Conservation (phyloP, 495 filamentous ascomycete species). For the Astrocystis sublimbata region DNA sequence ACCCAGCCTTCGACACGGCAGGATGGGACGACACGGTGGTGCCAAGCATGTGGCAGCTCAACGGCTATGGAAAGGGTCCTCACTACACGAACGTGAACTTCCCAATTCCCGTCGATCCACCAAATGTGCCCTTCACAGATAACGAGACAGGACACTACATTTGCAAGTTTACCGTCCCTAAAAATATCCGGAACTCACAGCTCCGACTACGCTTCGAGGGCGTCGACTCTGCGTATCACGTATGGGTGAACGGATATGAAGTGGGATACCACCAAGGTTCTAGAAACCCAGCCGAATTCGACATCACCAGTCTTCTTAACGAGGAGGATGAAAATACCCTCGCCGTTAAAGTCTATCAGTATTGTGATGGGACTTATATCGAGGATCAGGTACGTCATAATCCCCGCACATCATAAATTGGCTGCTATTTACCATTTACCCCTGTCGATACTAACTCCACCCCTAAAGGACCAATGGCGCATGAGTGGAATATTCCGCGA, state of each 20-base stretch:
- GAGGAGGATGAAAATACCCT: conserved; percentile 49
- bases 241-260: conserved; percentile 60
- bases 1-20: conserved; percentile 25
- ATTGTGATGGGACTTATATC: conserved; percentile 64
- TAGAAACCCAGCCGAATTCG: conserved; percentile 64
- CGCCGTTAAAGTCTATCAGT: conserved; percentile 61
- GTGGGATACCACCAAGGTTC: conserved; percentile 66
- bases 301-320: conserved; percentile 52
- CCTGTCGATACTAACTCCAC: not conserved
- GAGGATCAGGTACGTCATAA: conserved; percentile 55
- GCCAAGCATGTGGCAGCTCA: conserved; percentile 66
- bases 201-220: conserved; percentile 65
- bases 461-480: conserved; percentile 45
- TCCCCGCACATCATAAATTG: not conserved
- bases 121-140: conserved; percentile 53
- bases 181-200: conserved; percentile 39
- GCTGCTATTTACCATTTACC: not conserved
- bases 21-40: conserved; percentile 57
- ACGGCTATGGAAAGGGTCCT: conserved; percentile 57
- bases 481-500: conserved; percentile 57
- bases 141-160: conserved; percentile 67
- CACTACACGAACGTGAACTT: conserved; percentile 65
- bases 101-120: conserved; percentile 61
- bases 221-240: conserved; percentile 65
- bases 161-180: conserved; percentile 53